Evolutionary conservation across 495 filamentous ascomycete species (phyloP), one percentile per base, ranked within the genome.

Genomic region (Neurospora terricola): DNA sequence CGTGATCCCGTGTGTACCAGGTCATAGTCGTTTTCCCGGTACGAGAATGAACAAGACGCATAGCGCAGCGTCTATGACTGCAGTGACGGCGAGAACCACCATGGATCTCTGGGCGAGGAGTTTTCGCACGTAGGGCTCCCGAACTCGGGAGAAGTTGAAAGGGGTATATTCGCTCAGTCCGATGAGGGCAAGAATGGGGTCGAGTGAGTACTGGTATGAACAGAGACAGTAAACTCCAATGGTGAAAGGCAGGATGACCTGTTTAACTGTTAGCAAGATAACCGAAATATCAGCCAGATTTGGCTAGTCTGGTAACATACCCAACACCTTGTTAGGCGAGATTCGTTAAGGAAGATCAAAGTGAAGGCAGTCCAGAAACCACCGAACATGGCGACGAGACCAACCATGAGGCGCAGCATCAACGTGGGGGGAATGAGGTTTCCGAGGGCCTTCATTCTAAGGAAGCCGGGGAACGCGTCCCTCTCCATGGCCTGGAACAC

Each of bases 401-500:
- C 96, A 76, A 97, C 80, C 27, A 94, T 91, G 48, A 98, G 82
- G 23, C 96, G 89, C 74, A 94, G 84, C 78, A 97, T 90, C 62
- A 93, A 88, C 38, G 92, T 96, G 23, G 94, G 87, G 5, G 94
- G 96, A 27, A 98, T 93, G 2, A 99, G 85, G 78, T 99, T 99
- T 48, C 96, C 96, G 16, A 99, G 87, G 8, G 94, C 96, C 84
- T 98, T 98, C 77, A 92, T 91, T 76, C 93, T 90, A 75, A 99
- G 88, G 85, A 99, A 99, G 30, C 94, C 94, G 5, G 96, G 96
- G 82, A 97, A 99, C 16, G 96, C 96, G 83, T 98, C 96, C 54
- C 96, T 90, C 82, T 99, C 96, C 96, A 99, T 99, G 4, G 96
- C 96, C 79, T 98, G 96, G 82, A 98, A 99, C 68, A 97, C 95